A percentile compares a stretch with the other conserved stretches of the same genome.
These are phyloP conservation scores for Rhizophora mangle DNA, from an alignment of 345 rosid species.

Conservation along the genomic window DNA sequence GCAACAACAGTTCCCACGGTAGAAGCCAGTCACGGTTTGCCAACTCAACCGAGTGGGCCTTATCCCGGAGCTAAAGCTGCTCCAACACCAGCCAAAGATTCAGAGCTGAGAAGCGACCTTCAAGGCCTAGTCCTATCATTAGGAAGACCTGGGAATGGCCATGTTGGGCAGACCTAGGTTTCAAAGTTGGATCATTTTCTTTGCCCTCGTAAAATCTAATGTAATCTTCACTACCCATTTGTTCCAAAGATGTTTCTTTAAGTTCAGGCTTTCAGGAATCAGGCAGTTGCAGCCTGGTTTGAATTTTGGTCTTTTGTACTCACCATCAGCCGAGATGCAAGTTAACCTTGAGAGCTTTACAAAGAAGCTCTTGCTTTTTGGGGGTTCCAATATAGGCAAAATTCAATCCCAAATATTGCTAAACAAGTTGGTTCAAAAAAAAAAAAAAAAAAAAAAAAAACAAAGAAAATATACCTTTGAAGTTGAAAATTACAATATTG, in stretches of 20 bases:
- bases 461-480: too few relatives aligned
- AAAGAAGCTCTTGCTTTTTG: too few relatives aligned
- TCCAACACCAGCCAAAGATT: constrained; percentile 31
- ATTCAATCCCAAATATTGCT: too few relatives aligned
- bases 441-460: too few relatives aligned
- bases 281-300: background rate
- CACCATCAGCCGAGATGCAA: background rate
- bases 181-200: background rate
- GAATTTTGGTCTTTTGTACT: background rate
- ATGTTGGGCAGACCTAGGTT: constrained; percentile 4
- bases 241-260: background rate
- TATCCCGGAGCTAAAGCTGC: constrained; percentile 17
- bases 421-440: too few relatives aligned
- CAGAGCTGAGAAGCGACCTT: constrained; percentile 53
- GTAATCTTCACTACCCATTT: background rate
- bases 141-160: constrained; percentile 63
- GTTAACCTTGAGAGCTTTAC: background rate
- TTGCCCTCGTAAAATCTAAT: constrained; percentile 6
- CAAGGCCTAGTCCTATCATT: constrained; percentile 65
- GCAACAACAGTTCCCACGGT: constrained; percentile 10
- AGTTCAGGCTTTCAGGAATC: background rate
- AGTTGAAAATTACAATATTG: too few relatives aligned
- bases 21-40: constrained; percentile 26
- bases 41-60: constrained; percentile 24
- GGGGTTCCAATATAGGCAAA: too few relatives aligned